Conservation (phyloP, 306 rosid species). For the Malus orientalis region DNA sequence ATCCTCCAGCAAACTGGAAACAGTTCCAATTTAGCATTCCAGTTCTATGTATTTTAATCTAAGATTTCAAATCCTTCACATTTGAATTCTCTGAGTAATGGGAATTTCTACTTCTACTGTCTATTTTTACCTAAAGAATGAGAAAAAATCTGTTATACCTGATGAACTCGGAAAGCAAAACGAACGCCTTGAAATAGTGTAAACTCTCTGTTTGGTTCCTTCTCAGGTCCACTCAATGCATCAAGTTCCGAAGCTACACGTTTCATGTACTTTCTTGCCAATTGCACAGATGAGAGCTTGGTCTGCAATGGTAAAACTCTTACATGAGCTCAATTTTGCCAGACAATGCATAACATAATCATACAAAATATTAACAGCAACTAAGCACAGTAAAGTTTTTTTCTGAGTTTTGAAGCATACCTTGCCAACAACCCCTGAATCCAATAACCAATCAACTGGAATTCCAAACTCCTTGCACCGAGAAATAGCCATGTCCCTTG, state of each 20-base stretch:
- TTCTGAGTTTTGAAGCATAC: slow-evolving; percentile 32
- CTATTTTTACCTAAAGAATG: background rate
- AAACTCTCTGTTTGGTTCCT: slow-evolving; percentile 82
- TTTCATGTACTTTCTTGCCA: slow-evolving; percentile 85
- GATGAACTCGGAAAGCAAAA: slow-evolving; percentile 90
- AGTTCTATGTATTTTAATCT: background rate
- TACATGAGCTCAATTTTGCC: background rate
- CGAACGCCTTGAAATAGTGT: slow-evolving; percentile 84
- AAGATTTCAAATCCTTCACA: background rate
- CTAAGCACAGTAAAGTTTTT: background rate
- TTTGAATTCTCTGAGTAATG: background rate
- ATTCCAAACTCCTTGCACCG: slow-evolving; percentile 89
- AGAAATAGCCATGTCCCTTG: slow-evolving; percentile 95
- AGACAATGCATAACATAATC: background rate
- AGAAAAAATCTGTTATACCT: slow-evolving; percentile 35
- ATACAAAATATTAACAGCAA: background rate
- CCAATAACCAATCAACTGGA: slow-evolving; percentile 82
- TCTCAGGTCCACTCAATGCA: slow-evolving; percentile 64
- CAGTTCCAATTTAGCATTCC: slow-evolving; percentile 8
- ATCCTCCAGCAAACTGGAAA: slow-evolving; percentile 92
- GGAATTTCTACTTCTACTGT: background rate
- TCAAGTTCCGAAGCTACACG: slow-evolving; percentile 87
- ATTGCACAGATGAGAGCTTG: slow-evolving; percentile 88
- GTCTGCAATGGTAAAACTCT: slow-evolving; percentile 39
- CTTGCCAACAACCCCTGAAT: slow-evolving; percentile 97